Percentiles rank a stretch among this genome's conserved stretches.
These are phyloP conservation scores for Boletus vermiculosoides DNA, from an alignment of 768 basidiomycete species.

Conservation along the genomic window DNA sequence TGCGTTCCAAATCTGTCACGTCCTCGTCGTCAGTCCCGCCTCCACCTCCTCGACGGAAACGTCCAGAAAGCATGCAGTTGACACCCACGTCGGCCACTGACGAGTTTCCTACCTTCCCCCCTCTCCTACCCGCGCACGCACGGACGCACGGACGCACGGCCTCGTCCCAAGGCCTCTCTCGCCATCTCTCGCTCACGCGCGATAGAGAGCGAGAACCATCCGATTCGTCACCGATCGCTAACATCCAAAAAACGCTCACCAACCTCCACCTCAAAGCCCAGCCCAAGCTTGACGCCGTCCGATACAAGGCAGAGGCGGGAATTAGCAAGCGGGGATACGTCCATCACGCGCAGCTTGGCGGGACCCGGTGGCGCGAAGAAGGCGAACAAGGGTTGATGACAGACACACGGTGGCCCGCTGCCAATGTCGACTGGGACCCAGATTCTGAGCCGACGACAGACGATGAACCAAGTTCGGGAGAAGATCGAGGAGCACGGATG, in stretches of 20 bases:
- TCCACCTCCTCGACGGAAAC: constrained; percentile 48
- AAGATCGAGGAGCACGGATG: constrained; percentile 11
- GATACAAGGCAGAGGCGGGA: constrained; percentile 73
- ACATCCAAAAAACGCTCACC: constrained; percentile 45
- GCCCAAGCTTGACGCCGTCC: constrained; percentile 58
- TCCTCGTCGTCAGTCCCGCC: constrained; percentile 37
- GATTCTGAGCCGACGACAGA: constrained; percentile 26
- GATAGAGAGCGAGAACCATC: constrained; percentile 15
- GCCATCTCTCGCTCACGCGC: constrained; percentile 40
- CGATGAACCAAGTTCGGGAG: constrained; percentile 25
- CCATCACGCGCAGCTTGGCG: constrained; percentile 30
- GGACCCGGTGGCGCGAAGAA: constrained; percentile 32
- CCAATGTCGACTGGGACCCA: constrained; percentile 19
- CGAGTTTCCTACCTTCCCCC: constrained; percentile 15
- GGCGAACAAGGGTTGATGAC: constrained; percentile 40
- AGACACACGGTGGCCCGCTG: constrained; percentile 33
- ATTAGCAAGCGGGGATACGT: constrained; percentile 61
- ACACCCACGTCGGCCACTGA: constrained; percentile 11
- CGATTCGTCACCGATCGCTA: constrained; percentile 35
- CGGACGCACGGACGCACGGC: constrained; percentile 14
- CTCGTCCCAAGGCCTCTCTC: constrained; percentile 33
- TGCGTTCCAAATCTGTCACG: constrained; percentile 55
- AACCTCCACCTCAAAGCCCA: constrained; percentile 40
- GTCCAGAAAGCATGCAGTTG: constrained; percentile 69
- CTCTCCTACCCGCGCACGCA: constrained; percentile 7